phyloP scores from a whole-genome alignment of 768 basidiomycete species.

The Termitomyces sp. region DNA sequence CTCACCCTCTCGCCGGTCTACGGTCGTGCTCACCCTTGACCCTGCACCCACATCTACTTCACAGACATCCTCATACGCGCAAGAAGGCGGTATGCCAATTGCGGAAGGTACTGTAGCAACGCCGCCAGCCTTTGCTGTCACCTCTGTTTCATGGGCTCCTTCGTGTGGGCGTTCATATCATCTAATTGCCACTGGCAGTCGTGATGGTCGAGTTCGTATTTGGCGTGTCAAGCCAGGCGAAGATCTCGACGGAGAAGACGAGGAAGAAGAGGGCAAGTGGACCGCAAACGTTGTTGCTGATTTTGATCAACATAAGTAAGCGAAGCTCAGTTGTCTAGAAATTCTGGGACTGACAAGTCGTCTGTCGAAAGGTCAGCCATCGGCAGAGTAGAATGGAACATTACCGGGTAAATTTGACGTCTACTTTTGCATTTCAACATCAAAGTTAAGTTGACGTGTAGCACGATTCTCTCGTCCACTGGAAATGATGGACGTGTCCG shows the following conservation, averaged over 20 bases:
- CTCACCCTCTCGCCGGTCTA: constrained; percentile 61
- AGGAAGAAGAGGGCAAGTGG: constrained; percentile 60
- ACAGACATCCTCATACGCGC: constrained; percentile 3
- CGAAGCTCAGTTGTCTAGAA: constrained; percentile 1
- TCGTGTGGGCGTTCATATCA: constrained; percentile 93
- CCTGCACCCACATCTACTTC: constrained; percentile 31
- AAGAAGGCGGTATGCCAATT: constrained; percentile 16
- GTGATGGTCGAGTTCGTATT: constrained; percentile 86
- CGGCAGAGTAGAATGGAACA: constrained; percentile 91
- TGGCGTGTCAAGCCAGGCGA: constrained; percentile 75
- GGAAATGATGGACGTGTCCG: constrained; percentile 82
- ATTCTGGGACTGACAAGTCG: not conserved
- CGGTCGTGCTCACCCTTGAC: constrained; percentile 56
- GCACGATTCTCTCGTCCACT: constrained; percentile 77
- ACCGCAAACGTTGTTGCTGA: constrained; percentile 73
- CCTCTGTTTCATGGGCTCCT: constrained; percentile 89
- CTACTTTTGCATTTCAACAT: not conserved
- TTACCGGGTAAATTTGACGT: constrained; percentile 57
- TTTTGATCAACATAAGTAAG: constrained; percentile 80
- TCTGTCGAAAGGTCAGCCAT: constrained; percentile 52
- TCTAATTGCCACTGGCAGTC: constrained; percentile 83
- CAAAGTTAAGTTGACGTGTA: constrained; percentile 20
- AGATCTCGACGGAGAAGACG: constrained; percentile 32
- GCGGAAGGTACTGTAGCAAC: constrained; percentile 24
- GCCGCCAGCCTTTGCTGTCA: constrained; percentile 57